Conservation (phyloP, 257 asterid genomes). For the Apocynum venetum region DNA sequence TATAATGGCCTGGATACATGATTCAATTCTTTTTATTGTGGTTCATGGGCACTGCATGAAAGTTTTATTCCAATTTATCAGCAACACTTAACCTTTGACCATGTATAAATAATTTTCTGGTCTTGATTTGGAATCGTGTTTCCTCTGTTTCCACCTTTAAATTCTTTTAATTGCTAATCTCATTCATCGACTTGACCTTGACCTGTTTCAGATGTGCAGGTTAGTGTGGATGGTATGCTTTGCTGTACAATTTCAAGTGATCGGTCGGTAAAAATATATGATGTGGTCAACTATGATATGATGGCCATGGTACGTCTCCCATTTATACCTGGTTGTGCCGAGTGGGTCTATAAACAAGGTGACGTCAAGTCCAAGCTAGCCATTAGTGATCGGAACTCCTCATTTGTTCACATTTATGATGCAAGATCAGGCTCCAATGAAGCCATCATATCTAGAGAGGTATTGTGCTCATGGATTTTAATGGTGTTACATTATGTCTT, state of each 20-base stretch:
- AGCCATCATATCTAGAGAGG: constrained; percentile 76
- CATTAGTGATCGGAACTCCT: constrained; percentile 76
- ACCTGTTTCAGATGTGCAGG: constrained; percentile 53
- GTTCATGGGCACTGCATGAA: not conserved
- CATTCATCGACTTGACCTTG: constrained; percentile 18
- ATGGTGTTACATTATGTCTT: not conserved
- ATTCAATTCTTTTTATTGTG: not conserved
- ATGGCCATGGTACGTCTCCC: constrained; percentile 97
- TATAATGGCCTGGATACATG: not conserved
- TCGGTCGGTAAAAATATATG: constrained; percentile 86
- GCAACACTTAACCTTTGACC: not conserved
- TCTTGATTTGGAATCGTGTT: not conserved
- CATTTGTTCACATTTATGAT: constrained; percentile 81
- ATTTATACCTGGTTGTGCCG: constrained; percentile 80
- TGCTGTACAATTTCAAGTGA: constrained; percentile 95
- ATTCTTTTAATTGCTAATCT: constrained; percentile 10
- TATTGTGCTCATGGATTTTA: constrained; percentile 14
- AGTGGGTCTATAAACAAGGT: constrained; percentile 95
- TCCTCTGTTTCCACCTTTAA: not conserved
- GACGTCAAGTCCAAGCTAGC: constrained; percentile 90
- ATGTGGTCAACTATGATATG: constrained; percentile 96
- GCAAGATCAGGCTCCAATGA: constrained; percentile 92
- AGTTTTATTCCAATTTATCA: not conserved
- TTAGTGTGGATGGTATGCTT: constrained; percentile 86
- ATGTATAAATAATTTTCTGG: not conserved